Evolutionary conservation across 78 protist species (phyloP).

Genomic region (Dictyostelium citrinum): DNA sequence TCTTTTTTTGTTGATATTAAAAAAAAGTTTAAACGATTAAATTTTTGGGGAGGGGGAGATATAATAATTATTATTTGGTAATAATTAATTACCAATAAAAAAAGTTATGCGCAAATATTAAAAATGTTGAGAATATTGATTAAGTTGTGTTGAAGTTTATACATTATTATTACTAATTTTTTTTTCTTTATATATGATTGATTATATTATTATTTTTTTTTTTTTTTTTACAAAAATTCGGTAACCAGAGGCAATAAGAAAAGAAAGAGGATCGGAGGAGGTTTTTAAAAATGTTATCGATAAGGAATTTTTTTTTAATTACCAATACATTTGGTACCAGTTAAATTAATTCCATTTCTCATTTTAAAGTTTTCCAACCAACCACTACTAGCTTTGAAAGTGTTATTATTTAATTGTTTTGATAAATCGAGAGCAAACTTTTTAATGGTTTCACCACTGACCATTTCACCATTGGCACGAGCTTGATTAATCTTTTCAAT

Average conservation of each 20-base stretch:
- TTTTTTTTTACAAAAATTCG: not conserved
- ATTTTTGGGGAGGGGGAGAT: not conserved
- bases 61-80: not conserved
- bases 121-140: not conserved
- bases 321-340: not conserved
- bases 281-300: not conserved
- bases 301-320: not conserved
- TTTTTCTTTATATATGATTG: not conserved
- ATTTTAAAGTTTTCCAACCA: conserved; percentile 71
- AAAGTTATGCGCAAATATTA: not conserved
- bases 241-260: not conserved
- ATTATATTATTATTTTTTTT: not conserved
- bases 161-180: not conserved
- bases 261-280: not conserved
- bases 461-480: conserved; percentile 11
- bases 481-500: conserved; percentile 18
- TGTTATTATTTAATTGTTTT: conserved; percentile 28
- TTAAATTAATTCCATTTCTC: conserved; percentile 10
- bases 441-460: conserved; percentile 55
- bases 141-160: not conserved
- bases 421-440: conserved; percentile 41
- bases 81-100: not conserved
- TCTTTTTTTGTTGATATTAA: not conserved
- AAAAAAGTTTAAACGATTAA: not conserved
- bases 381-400: conserved; percentile 54